Base-by-base conservation (phyloP, 805 yeast genomes). In the Nakazawaea laoshanensis region DNA sequence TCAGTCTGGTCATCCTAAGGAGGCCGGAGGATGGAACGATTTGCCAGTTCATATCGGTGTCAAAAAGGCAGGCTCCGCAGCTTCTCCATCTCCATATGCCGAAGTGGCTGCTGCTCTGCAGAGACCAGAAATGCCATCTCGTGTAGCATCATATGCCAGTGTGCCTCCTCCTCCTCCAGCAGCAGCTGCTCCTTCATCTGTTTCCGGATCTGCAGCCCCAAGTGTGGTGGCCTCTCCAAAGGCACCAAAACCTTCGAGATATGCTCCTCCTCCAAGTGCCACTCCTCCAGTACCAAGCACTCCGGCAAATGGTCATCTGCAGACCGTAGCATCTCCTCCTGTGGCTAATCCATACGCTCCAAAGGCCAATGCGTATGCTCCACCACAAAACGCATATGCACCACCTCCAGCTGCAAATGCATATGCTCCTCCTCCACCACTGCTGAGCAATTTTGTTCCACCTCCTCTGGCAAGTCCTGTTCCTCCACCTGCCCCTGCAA, bases 21-120 rank as follows among this genome's bases (percentile, higher is more conserved):
- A 72, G 27, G 70, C 70, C 24, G 83, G 77, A 24, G 85, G 84
- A 3, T 77, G 86, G 85, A 77, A 77, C 45, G 84, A 77, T 47
- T 56, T 78, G 39, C 85, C 86, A 31, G 64, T 70, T 8, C 56
- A 65, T 19, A 29, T 57, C 37, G 46, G 52, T 21, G 18, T 47
- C 7, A 42, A 46, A 28, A 29, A 29, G 13, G 53, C 66, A 7
- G 67, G 68, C 32, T 59, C 67, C 19, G 66, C 71, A 14, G 62
- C 74, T 12, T 14, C 39, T 5, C 32, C 39, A 11, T 36, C 39
- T 18, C 39, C 39, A 12, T 36, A 36, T 31, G 30, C 33, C 10
- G 26, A 21, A 17, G 58, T 63, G 12, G 57, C 53, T 18, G 38
- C 38, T 16, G 34, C 31, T 19, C 27, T 18, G 13, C 33, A 19